Evolutionary conservation across 768 basidiomycete species (phyloP), one percentile per base, ranked within the genome.

Genomic region (Tylopilus sp.): DNA sequence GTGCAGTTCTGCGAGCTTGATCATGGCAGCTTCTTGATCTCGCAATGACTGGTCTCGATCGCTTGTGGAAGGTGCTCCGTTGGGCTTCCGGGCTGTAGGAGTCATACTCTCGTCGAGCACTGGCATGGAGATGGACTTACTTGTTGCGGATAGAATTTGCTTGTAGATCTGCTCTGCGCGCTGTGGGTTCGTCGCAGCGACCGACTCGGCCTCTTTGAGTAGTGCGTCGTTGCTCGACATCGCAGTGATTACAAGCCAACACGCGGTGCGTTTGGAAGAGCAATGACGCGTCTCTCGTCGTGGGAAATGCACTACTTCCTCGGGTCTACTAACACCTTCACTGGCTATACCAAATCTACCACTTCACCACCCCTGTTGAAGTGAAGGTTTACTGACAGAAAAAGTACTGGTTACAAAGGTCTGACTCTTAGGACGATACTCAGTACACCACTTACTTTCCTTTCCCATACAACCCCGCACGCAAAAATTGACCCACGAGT

Each of bases 1-100:
- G 67, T 95, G 91, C 10, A 95, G 77, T 65, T 88, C 83, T 1
- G 91, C 94, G 2, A 98, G 83, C 64, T 87, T 88, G 18, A 92
- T 75, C 47, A 98, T 74, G 3, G 94, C 92, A 0, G 75, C 73
- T 66, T 97, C 95, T 69, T 98, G 93, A 60, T 92, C 83, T 33
- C 86, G 72, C 8, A 94, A 72, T 17, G 70, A 74, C 57, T 83
- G 79, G 13, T 86, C 80, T 52, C 73, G 72, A 33, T 81, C 79
- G 23, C 62, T 60, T 46, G 67, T 69, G 49, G 63, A 50, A 40
- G 66, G 59, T 18, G 65, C 55, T 48, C 68, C 66, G 38, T 69
- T 76, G 66, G 70, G 58, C 10, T 62, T 63, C 17, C 70, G 64
- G 3, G 67, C 69, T 69, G 47, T 3, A 13, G 38, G 40, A 22